Conservation (phyloP, 306 rosid genomes). For the Nissolia schottii region DNA sequence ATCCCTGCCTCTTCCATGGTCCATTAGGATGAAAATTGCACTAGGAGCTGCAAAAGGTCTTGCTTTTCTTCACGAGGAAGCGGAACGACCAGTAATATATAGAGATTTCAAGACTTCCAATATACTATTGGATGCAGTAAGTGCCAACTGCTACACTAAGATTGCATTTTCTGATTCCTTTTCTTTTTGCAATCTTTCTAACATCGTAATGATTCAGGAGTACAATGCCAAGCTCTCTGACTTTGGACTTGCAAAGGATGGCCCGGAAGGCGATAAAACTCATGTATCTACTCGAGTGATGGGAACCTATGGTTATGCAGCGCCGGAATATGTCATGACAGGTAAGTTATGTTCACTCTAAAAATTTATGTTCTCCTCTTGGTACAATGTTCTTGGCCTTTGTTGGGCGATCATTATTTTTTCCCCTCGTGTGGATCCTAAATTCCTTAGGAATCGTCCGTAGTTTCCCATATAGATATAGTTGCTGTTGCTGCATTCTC, state of each 20-base stretch:
- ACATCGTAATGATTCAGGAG: constrained; percentile 50
- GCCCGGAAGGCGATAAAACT: constrained; percentile 88
- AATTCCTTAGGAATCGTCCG: neutral
- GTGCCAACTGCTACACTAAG: constrained; percentile 22
- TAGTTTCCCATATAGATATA: neutral
- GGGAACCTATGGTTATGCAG: constrained; percentile 96
- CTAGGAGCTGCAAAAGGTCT: constrained; percentile 93
- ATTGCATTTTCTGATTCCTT: neutral
- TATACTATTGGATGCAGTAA: constrained; percentile 81
- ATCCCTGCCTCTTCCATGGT: constrained; percentile 91
- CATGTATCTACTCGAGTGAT: constrained; percentile 91
- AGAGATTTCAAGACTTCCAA: constrained; percentile 91
- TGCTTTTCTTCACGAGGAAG: constrained; percentile 88
- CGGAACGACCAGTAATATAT: constrained; percentile 80
- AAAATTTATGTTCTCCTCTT: neutral
- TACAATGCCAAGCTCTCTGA: constrained; percentile 89
- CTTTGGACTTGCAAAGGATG: constrained; percentile 95
- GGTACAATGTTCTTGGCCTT: neutral
- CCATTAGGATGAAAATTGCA: constrained; percentile 88
- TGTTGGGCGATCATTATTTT: neutral
- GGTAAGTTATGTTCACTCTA: constrained; percentile 39
- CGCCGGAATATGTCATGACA: constrained; percentile 93
- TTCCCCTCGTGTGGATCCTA: neutral
- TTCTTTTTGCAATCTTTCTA: constrained; percentile 22
- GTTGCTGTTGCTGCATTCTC: neutral